Percentiles rank a stretch among this genome's conserved stretches.
Conservation (phyloP, 2,329 filamentous ascomycete species). For the Pezicula carpinea region DNA sequence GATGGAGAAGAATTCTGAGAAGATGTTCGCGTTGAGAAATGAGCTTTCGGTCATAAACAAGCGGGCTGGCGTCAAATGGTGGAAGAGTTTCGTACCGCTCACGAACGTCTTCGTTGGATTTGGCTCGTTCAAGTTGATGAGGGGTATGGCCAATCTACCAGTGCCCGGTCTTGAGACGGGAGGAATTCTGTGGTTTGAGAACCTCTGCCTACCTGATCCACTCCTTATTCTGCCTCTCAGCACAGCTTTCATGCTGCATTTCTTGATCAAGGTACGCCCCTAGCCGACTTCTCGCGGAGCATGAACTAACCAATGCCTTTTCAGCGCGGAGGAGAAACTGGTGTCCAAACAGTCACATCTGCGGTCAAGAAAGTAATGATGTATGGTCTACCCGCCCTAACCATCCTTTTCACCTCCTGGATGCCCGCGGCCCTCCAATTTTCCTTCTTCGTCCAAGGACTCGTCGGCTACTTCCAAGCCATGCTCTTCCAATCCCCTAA, state of each 20-base stretch:
- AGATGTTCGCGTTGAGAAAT: conserved; percentile 39
- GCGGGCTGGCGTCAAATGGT: conserved; percentile 47
- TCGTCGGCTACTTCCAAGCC: conserved; percentile 38
- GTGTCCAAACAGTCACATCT: conserved; percentile 29
- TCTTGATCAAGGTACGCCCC: conserved; percentile 22
- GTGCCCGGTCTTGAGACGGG: conserved; percentile 73
- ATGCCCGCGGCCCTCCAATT: conserved; percentile 50
- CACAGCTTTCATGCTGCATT: conserved; percentile 55
- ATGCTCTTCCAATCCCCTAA: conserved; percentile 35
- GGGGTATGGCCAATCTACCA: conserved; percentile 70
- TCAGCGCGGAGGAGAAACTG: conserved; percentile 45
- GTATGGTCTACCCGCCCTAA: conserved; percentile 46
- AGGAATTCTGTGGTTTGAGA: conserved; percentile 71
- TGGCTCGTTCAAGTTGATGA: conserved; percentile 74
- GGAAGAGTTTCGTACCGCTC: conserved; percentile 49
- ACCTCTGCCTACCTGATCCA: conserved; percentile 74
- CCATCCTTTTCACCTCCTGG: conserved; percentile 46
- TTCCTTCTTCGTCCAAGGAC: conserved; percentile 49
- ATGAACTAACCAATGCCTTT: conserved; percentile 3
- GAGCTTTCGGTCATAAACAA: conserved; percentile 48
- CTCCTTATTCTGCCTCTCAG: conserved; percentile 67
- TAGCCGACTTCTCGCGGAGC: background rate
- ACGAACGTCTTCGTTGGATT: conserved; percentile 68
- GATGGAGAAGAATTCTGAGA: conserved; percentile 39
- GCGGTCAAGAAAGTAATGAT: conserved; percentile 35